phyloP scores from a whole-genome alignment of 2,329 filamentous ascomycete genomes.

The Chaetothyriales sp. region DNA sequence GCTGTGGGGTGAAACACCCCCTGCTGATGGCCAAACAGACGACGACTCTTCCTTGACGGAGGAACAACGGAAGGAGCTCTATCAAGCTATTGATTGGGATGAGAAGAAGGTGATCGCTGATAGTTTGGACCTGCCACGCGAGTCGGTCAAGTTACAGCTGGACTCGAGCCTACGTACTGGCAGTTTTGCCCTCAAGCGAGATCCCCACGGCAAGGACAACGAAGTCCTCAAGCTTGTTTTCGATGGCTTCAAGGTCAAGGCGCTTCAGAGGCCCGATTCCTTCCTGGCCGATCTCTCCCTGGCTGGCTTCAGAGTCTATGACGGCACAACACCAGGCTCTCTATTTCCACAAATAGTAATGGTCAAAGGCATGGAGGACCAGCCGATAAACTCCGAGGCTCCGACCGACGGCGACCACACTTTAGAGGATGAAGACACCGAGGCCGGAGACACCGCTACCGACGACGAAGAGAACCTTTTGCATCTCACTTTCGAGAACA shows the following conservation, averaged over 20 bases:
- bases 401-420: not conserved
- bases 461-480: conserved; percentile 63
- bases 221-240: conserved; percentile 88
- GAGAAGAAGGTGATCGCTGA: conserved; percentile 85
- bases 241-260: conserved; percentile 83
- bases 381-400: conserved; percentile 21
- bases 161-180: conserved; percentile 89
- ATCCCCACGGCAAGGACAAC: conserved; percentile 59
- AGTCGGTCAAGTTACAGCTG: conserved; percentile 83
- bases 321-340: conserved; percentile 84
- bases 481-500: conserved; percentile 81
- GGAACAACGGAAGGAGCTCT: conserved; percentile 89
- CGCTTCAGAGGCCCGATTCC: conserved; percentile 80
- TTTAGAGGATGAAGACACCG: conserved; percentile 36
- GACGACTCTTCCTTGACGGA: conserved; percentile 80
- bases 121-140: conserved; percentile 74
- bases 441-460: conserved; percentile 27
- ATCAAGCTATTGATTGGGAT: conserved; percentile 95
- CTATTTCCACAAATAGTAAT: conserved; percentile 89
- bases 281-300: conserved; percentile 78
- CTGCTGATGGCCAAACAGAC: conserved; percentile 40
- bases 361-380: conserved; percentile 69
- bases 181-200: conserved; percentile 84
- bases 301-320: conserved; percentile 83
- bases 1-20: conserved; percentile 63